Evolutionary conservation across 1,284 basidiomycete species (phyloP).

Genomic region (Boletus albobrunnescens): DNA sequence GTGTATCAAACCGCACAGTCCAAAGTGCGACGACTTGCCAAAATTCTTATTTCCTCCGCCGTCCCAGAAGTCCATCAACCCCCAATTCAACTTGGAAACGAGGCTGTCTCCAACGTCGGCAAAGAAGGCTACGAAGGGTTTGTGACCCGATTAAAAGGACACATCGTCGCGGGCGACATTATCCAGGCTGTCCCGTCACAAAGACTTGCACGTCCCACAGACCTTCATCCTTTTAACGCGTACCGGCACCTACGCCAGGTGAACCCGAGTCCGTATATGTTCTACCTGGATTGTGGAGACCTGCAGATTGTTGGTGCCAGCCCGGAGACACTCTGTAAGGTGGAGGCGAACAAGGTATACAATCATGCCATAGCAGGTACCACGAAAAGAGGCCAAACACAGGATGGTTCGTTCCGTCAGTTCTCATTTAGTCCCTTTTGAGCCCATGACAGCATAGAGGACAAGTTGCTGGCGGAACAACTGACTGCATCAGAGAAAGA

Average conservation of each 20-base stretch:
- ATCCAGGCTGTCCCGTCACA: constrained; percentile 99
- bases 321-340: constrained; percentile 97
- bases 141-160: constrained; percentile 89
- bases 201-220: constrained; percentile 79
- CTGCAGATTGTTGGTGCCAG: constrained; percentile 94
- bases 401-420: constrained; percentile 60
- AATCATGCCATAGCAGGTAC: constrained; percentile 99
- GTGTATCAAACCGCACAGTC: constrained; percentile 80
- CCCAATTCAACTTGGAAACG: constrained; percentile 66
- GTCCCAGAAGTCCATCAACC: constrained; percentile 66
- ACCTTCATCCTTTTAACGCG: constrained; percentile 95
- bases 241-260: constrained; percentile 90
- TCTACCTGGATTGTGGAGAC: constrained; percentile 92
- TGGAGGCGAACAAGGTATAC: constrained; percentile 87
- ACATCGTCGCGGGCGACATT: constrained; percentile 95
- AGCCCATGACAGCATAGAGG: constrained; percentile 58
- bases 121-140: constrained; percentile 90
- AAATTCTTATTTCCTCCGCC: constrained; percentile 53
- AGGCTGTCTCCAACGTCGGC: constrained; percentile 87
- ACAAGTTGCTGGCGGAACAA: constrained; percentile 71
- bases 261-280: constrained; percentile 99
- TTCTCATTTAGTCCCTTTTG: constrained; percentile 4
- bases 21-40: constrained; percentile 75
- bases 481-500: constrained; percentile 89
- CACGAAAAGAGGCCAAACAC: constrained; percentile 79